Evolutionary conservation across 2,329 filamentous ascomycete genomes (phyloP), one percentile per base, ranked within the genome.

Genomic region (Aspergillus jensenii): DNA sequence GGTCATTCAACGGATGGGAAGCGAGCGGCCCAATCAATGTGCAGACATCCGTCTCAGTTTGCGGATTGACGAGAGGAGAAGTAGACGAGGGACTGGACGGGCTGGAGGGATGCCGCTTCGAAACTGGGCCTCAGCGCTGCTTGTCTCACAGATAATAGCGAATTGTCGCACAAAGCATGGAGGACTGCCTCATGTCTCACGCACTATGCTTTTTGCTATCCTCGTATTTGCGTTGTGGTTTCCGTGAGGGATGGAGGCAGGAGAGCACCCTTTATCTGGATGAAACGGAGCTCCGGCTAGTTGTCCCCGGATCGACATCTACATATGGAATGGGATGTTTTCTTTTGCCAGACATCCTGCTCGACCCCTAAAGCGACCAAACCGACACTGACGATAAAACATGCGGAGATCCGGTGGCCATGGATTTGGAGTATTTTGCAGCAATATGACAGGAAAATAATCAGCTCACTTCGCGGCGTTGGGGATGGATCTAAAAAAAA

Each of bases 291-390:
- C 48, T 52, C 55, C 55, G 62, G 59, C 25, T 55, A 60, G 56
- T 56, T 6, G 49, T 44, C 59, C 56, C 62, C 61, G 56, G 61
- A 63, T 65, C 63, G 59, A 59, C 63, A 59, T 31, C 9, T 31
- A 31, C 27, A 31, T 31, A 31, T 31, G 27, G 9, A 9, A 31
- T 31, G 27, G 27, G 27, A 11, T 55, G 19, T 37, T 35, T 59
- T 47, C 25, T 47, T 58, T 45, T 50, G 33, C 25, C 44, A 35
- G 43, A 23, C 37, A 44, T 44, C 27, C 46, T 41, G 19, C 17
- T 37, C 27, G 25, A 12, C 40, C 57, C 50, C 46, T 48, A 51
- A 49, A 39, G 25, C 17, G 37, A 49, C 3, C 41, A 53, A 39
- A 49, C 17, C 19, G 25, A 51, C 39, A 14, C 39, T 55, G 45